phyloP scores from a whole-genome alignment of 2,329 filamentous ascomycete species.

The Phialophora macrospora region DNA sequence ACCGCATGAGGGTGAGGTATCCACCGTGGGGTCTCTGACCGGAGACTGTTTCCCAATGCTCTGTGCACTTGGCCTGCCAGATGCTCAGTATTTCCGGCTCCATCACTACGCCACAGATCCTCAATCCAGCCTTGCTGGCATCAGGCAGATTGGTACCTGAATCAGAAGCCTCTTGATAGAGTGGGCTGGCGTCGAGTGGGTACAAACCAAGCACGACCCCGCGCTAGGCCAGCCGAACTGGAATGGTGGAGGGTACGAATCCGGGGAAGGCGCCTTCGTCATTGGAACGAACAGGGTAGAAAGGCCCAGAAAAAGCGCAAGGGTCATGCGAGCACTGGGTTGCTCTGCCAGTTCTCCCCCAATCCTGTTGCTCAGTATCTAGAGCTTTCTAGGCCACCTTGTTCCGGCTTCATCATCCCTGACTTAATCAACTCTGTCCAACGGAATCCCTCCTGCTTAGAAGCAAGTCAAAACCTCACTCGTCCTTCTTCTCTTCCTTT shows the following conservation, averaged over 20 bases:
- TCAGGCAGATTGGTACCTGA: conserved; percentile 3
- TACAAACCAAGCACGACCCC: conserved; percentile 22
- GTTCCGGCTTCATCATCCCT: conserved; percentile 10
- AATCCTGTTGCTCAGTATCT: conserved; percentile 16
- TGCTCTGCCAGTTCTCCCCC: conserved; percentile 13
- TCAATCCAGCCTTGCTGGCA: conserved; percentile 1
- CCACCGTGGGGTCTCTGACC: conserved; percentile 5
- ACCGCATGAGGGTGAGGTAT: neutral
- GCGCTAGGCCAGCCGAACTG: conserved; percentile 25
- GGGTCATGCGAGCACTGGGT: conserved; percentile 34
- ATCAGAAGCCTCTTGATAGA: neutral
- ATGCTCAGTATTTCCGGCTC: neutral
- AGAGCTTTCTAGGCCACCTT: conserved; percentile 23
- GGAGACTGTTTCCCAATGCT: neutral
- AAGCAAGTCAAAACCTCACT: conserved; percentile 30
- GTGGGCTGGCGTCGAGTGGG: conserved; percentile 13
- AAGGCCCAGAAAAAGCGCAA: conserved; percentile 26
- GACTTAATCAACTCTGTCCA: conserved; percentile 14
- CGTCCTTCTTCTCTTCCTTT: conserved; percentile 2
- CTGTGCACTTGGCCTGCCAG: neutral
- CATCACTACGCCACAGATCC: neutral
- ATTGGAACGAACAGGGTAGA: conserved; percentile 29
- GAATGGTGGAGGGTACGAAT: conserved; percentile 22
- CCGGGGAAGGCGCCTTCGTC: conserved; percentile 32
- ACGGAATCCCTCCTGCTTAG: conserved; percentile 13